Percentiles rank a stretch among this genome's conserved stretches.
These are phyloP conservation scores for Aspergillus homomorphus DNA, from an alignment of 495 filamentous ascomycete genomes.

Conservation along the genomic window DNA sequence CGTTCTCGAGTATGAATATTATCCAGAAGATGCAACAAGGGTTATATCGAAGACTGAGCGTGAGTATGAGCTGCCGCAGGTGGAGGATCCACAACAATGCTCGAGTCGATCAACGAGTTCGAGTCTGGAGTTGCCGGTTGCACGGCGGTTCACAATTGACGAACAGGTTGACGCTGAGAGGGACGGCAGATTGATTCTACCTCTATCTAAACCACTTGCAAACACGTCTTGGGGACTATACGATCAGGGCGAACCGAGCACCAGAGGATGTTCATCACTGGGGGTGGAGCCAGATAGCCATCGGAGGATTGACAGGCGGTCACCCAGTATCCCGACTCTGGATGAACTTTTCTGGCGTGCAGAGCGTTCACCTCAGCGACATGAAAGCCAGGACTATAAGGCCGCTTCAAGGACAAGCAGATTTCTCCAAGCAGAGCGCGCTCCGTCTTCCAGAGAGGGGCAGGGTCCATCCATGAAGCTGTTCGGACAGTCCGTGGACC, in stretches of 20 bases:
- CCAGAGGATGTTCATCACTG: background rate
- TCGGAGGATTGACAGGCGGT: background rate
- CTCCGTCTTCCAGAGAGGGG: no score
- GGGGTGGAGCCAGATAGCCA: background rate
- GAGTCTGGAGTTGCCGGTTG: background rate
- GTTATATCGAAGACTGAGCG: background rate
- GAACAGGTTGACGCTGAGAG: conserved; percentile 13
- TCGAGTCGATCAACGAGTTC: background rate
- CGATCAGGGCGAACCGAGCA: background rate
- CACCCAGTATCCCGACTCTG: background rate
- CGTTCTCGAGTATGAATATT: background rate
- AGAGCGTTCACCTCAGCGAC: background rate
- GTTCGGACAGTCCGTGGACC: conserved; percentile 17
- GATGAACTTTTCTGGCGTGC: background rate
- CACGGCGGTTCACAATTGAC: conserved; percentile 18
- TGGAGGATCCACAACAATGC: background rate
- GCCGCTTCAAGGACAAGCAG: background rate
- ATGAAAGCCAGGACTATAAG: background rate
- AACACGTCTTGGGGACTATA: background rate
- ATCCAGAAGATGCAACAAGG: background rate
- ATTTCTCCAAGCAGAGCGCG: background rate
- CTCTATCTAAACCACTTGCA: background rate
- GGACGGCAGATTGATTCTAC: conserved; percentile 7
- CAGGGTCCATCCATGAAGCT: no score
- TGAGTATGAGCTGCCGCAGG: background rate